Evolutionary conservation across 169 alveolate genomes (phyloP), one percentile per base, ranked within the genome.

Genomic region (Eimeria sp.): DNA sequence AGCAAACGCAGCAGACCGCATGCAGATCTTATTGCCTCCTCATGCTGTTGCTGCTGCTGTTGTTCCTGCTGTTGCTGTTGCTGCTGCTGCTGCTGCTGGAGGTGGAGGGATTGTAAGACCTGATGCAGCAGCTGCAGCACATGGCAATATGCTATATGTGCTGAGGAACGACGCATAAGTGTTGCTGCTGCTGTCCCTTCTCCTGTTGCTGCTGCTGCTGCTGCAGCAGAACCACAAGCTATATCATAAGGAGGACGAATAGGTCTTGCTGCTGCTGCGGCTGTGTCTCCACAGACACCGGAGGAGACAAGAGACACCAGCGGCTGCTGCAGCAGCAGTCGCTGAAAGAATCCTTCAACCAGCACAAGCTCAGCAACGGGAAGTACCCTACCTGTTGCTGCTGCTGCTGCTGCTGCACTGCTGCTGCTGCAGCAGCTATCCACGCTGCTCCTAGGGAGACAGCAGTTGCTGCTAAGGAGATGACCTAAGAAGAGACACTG

Each of bases 91-190:
- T 47, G 34, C 20, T 61, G 88, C 54, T 51, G 80, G 57, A 73
- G 95, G 61, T 57, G 75, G 67, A 65, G 94, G 61, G 22, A 3
- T 30, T 76, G 40, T 61, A 92, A 92, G 63, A 92, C 91, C 43
- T 83, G 91, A 76, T 83, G 91, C 91, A 83, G 91, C 91, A 83
- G 76, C 91, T 83, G 91, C 25, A 83, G 91, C 58, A 83, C 51
- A 45, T 57, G 91, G 54, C 91, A 83, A n/a, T 54, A 83, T 9
- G 75, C 75, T 18, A 83, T 51, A 20, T 83, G 91, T 18, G 54
- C 91, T 6, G 91, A 75, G 18, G 91, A 83, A 65, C 91, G 91
- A 51, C 91, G 91, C 72, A 83, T 49, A n/a, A 83, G 76, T 25
- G 91, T 83, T n/a, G 91, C 76, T 49, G 72, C 76, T 27, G 73